Evolutionary conservation across 768 basidiomycete species (phyloP).

Genomic region (Tylopilus sp.): DNA sequence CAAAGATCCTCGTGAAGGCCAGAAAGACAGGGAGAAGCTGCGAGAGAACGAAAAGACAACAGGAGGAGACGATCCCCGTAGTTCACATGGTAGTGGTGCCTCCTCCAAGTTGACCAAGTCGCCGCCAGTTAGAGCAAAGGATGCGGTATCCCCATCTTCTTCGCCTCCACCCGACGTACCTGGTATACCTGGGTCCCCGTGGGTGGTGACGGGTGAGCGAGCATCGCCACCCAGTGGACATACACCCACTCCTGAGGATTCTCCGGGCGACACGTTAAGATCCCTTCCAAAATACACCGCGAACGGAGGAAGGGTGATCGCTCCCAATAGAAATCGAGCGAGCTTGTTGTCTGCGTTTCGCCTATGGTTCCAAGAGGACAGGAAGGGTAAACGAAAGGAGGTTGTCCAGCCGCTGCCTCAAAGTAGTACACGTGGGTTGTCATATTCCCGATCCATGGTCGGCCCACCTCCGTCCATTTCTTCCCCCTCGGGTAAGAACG

Average conservation of each 20-base stretch:
- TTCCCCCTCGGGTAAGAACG: conserved; percentile 32
- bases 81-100: conserved; percentile 60
- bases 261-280: conserved; percentile 50
- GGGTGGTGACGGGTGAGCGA: conserved; percentile 57
- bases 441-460: conserved; percentile 26
- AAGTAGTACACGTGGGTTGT: conserved; percentile 18
- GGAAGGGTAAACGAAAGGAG: conserved; percentile 81
- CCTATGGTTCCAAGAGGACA: conserved; percentile 90
- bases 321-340: conserved; percentile 60
- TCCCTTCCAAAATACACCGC: conserved; percentile 42
- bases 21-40: conserved; percentile 40
- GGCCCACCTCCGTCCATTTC: conserved; percentile 25
- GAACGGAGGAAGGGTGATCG: conserved; percentile 31
- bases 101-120: conserved; percentile 64
- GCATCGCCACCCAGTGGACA: conserved; percentile 36
- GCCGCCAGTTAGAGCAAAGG: conserved; percentile 55
- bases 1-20: conserved; percentile 54
- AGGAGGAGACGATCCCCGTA: conserved; percentile 56
- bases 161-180: conserved; percentile 46
- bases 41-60: conserved; percentile 41
- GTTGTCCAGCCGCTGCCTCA: conserved; percentile 15
- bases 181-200: conserved; percentile 59
- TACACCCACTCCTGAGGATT: conserved; percentile 48
- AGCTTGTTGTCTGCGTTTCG: conserved; percentile 84
- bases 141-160: conserved; percentile 42